Evolutionary conservation across 2,329 filamentous ascomycete species (phyloP).

Genomic region (Ophiostoma pallidulum): DNA sequence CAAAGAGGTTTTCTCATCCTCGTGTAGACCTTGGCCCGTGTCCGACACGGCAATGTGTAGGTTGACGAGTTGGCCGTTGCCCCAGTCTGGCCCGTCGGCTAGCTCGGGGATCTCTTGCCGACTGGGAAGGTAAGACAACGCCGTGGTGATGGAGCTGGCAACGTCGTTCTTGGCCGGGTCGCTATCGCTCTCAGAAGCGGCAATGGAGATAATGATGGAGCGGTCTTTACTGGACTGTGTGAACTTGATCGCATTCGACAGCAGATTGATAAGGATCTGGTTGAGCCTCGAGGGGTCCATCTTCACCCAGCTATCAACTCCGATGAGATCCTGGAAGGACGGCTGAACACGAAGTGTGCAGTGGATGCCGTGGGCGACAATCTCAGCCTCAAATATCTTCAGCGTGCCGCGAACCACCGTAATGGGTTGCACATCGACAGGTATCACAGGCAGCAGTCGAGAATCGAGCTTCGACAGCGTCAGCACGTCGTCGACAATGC

Average conservation of each 20-base stretch:
- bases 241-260: constrained; percentile 59
- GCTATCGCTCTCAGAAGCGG: constrained; percentile 39
- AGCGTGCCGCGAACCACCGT: constrained; percentile 55
- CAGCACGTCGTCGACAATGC: constrained; percentile 63
- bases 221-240: constrained; percentile 50
- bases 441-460: constrained; percentile 61
- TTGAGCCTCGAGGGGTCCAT: constrained; percentile 65
- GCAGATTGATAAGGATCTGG: constrained; percentile 68
- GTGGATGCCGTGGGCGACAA: constrained; percentile 61
- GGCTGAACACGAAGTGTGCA: constrained; percentile 61
- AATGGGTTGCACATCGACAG: constrained; percentile 57
- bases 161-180: constrained; percentile 4
- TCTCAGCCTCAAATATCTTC: constrained; percentile 71
- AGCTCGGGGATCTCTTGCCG: constrained; percentile 20
- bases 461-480: constrained; percentile 69
- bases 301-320: constrained; percentile 57
- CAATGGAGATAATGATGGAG: constrained; percentile 54
- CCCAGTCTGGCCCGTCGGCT: constrained; percentile 54
- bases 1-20: constrained; percentile 60
- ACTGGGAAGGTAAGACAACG: constrained; percentile 42
- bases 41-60: constrained; percentile 64
- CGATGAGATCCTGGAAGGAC: constrained; percentile 50
- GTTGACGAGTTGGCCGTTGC: constrained; percentile 58
- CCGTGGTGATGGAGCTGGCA: constrained; percentile 16
- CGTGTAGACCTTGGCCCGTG: constrained; percentile 60